Evolutionary conservation across 352 stramenopile genomes (phyloP), one percentile per base, ranked within the genome.

Genomic region (Phytophthora syringae): DNA sequence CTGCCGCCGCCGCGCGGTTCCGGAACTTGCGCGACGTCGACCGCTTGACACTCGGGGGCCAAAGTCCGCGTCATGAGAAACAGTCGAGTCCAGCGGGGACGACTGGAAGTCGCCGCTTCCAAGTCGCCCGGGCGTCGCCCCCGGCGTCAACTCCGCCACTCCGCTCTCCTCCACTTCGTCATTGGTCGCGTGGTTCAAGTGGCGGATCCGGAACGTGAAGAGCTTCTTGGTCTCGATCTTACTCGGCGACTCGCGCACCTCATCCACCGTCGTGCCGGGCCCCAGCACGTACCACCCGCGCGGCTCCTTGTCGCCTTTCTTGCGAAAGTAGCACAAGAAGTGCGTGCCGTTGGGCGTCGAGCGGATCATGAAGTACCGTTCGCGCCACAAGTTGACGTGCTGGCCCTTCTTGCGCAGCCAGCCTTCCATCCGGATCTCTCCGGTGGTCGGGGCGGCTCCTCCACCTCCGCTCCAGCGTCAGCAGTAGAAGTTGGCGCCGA

Each of bases 341-440:
- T 95, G 87, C 42, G 86, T 85, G 11, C 87, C 87, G 40, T 92
- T 87, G 2, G 82, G 67, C 7, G 84, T 92, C 32, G 86, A 89
- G n/a, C 85, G 84, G 69, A 95, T 93, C 82, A 94, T 94, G 49
- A 94, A 95, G 64, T 95, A 95, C 7, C 87, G 77, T 25, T 95
- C 87, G 18, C 87, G 72, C 87, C 87, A 95, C 37, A 95, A 67
- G 47, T 92, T 95, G 5, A 95, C 87, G 50, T 95, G 87, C 53
- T 94, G 84, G 0, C 87, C 87, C 66, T 94, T 94, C 70, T 95
- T 95, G 45, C 86, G 80, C 22, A 95, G 76, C 80, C 82, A 95
- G 22, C 87, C 87, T 72, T 94, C 86, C 82, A 95, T 94, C 32
- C 85, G 72, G 56, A 95, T 95, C 73, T 94, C 85, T 1, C 83